Evolutionary conservation across 2,329 filamentous ascomycete genomes (phyloP).

Genomic region (Ceratocystis ficicola): DNA sequence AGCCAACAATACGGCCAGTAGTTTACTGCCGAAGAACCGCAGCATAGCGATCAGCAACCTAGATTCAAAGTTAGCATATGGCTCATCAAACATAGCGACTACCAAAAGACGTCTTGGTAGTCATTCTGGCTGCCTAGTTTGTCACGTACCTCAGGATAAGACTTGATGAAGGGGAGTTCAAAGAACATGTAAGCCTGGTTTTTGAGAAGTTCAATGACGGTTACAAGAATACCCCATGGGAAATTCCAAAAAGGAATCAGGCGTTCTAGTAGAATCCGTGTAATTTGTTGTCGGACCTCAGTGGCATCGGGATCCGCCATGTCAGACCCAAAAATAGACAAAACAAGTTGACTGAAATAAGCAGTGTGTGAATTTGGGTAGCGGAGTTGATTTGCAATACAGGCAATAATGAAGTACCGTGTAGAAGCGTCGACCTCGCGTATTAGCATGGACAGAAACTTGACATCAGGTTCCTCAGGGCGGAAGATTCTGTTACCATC

Average conservation of each 20-base stretch:
- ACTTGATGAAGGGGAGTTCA: slow-evolving; percentile 83
- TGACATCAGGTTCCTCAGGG: slow-evolving; percentile 42
- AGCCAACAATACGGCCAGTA: background rate
- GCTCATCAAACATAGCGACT: too few species aligned
- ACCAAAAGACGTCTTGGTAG: too few species aligned
- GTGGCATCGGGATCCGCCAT: slow-evolving; percentile 60
- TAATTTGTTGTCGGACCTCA: slow-evolving; percentile 81
- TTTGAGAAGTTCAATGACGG: slow-evolving; percentile 78
- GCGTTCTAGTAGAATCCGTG: slow-evolving; percentile 75
- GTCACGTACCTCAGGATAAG: slow-evolving; percentile 62
- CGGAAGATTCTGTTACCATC: slow-evolving; percentile 47
- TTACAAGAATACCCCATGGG: slow-evolving; percentile 87
- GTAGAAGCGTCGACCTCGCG: slow-evolving; percentile 64
- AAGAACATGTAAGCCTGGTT: slow-evolving; percentile 84
- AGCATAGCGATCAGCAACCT: slow-evolving; percentile 30
- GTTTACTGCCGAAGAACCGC: slow-evolving; percentile 25
- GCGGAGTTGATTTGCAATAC: slow-evolving; percentile 82
- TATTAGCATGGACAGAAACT: slow-evolving; percentile 62
- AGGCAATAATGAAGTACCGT: slow-evolving; percentile 71
- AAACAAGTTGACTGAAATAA: slow-evolving; percentile 77
- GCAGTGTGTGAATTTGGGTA: slow-evolving; percentile 82
- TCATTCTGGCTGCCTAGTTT: too few species aligned
- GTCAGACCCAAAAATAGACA: slow-evolving; percentile 75
- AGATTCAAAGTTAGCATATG: slow-evolving; percentile 2
- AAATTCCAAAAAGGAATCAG: slow-evolving; percentile 82